Percentiles rank a stretch among this genome's conserved stretches.
These are phyloP conservation scores for Tulasnella sp. DNA, from an alignment of 768 basidiomycete species.

Conservation along the genomic window DNA sequence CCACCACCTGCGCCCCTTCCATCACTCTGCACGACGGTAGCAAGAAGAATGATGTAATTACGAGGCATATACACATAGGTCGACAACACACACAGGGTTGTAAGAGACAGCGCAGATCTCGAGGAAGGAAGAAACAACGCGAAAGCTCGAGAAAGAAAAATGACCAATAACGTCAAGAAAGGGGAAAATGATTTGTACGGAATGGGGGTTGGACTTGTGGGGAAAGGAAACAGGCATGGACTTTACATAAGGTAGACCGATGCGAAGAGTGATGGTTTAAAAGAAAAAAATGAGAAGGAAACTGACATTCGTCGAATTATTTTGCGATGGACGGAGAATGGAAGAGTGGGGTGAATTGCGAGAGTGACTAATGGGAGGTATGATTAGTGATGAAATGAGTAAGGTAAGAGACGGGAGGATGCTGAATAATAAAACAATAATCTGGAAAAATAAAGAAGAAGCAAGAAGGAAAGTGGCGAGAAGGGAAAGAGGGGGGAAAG, in stretches of 20 bases:
- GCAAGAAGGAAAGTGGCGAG: neutral
- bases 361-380: neutral
- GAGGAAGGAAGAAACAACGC: neutral
- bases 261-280: neutral
- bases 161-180: neutral
- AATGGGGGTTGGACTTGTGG: neutral
- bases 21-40: conserved; percentile 1
- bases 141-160: neutral
- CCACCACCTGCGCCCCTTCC: neutral
- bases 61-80: neutral
- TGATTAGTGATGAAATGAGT: neutral
- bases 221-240: neutral
- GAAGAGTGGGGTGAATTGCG: neutral
- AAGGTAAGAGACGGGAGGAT: neutral
- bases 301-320: neutral
- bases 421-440: neutral
- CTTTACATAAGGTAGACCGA: neutral
- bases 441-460: neutral
- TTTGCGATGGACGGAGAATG: neutral
- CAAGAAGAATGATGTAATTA: neutral
- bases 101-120: neutral
- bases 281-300: neutral
- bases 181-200: neutral
- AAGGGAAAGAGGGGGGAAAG: neutral
- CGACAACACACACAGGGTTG: neutral